A percentile compares a stretch with the other conserved stretches of the same genome.
phyloP scores from a whole-genome alignment of 352 stramenopile species.

The Globisporangium perplexum region DNA sequence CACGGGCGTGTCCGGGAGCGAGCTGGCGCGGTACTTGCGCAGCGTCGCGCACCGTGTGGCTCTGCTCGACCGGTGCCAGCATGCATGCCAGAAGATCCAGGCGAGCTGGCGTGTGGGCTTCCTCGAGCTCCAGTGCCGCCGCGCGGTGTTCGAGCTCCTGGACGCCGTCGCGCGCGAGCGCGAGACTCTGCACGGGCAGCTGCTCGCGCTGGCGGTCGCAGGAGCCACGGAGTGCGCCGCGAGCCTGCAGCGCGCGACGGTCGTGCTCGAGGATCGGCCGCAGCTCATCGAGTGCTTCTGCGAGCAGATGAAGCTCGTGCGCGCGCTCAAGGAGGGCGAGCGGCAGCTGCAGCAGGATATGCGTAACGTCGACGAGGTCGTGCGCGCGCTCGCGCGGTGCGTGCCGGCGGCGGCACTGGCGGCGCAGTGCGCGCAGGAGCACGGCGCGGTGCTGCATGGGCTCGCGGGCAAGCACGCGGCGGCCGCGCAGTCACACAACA shows the following conservation, averaged over 20 bases:
- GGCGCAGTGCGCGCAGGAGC: conserved; percentile 22
- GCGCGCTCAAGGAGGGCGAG: conserved; percentile 41
- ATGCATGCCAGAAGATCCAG: conserved; percentile 58
- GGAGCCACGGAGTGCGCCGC: conserved; percentile 37
- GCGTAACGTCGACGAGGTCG: conserved; percentile 60
- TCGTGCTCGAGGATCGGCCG: conserved; percentile 56
- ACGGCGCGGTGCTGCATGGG: conserved; percentile 47
- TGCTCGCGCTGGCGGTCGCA: conserved; percentile 26
- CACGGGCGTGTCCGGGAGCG: conserved; percentile 24
- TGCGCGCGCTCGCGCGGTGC: conserved; percentile 39
- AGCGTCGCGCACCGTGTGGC: conserved; percentile 24
- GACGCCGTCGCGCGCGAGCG: conserved; percentile 52
- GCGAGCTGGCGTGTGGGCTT: conserved; percentile 70
- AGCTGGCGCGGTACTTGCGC: conserved; percentile 43
- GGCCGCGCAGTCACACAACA: conserved; percentile 41
- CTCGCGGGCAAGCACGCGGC: conserved; percentile 40
- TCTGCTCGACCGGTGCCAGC: conserved; percentile 45
- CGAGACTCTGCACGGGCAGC: conserved; percentile 25
- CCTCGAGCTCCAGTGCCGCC: conserved; percentile 65
- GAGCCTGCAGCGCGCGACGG: conserved; percentile 35
- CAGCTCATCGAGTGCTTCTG: conserved; percentile 71
- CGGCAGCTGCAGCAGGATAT: conserved; percentile 63
- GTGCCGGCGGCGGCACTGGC: conserved; percentile 31
- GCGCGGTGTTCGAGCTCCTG: conserved; percentile 52
- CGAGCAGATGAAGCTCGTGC: conserved; percentile 58